Evolutionary conservation across 495 filamentous ascomycete species (phyloP).

Genomic region (Talaromyces adpressus): DNA sequence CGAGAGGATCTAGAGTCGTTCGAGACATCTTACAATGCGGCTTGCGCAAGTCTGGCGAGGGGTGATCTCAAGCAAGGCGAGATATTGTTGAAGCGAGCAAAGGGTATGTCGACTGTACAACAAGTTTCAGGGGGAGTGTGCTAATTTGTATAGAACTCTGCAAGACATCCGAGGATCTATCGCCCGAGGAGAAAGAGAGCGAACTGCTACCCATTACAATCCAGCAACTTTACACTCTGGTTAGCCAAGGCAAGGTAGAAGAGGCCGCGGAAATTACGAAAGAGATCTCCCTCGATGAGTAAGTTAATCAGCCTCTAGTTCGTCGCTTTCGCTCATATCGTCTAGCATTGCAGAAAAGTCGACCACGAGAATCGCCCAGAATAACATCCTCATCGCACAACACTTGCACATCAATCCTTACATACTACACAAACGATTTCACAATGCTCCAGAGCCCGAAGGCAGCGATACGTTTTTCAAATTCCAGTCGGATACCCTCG

Average conservation of each 20-base stretch:
- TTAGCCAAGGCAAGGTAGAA: constrained; percentile 61
- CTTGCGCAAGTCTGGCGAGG: constrained; percentile 75
- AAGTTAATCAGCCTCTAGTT: constrained; percentile 18
- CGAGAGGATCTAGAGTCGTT: constrained; percentile 83
- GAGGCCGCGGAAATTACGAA: constrained; percentile 64
- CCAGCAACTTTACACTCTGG: constrained; percentile 77
- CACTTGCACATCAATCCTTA: constrained; percentile 64
- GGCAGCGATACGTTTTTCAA: constrained; percentile 69
- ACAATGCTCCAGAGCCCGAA: constrained; percentile 47
- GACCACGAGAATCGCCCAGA: constrained; percentile 68
- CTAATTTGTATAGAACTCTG: constrained; percentile 57
- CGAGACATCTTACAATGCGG: constrained; percentile 89
- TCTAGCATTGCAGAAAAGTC: constrained; percentile 70
- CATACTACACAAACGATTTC: constrained; percentile 60
- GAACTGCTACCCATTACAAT: constrained; percentile 82
- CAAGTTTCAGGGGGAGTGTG: not conserved
- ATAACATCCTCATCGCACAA: constrained; percentile 62
- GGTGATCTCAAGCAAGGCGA: constrained; percentile 69
- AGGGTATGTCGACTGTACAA: constrained; percentile 35
- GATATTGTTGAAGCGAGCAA: constrained; percentile 74
- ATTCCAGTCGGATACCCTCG: constrained; percentile 63
- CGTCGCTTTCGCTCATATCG: constrained; percentile 13
- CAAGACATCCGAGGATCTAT: constrained; percentile 72
- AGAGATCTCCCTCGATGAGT: constrained; percentile 58
- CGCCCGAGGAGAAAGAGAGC: constrained; percentile 71